A percentile compares a stretch with the other conserved stretches of the same genome.
Conservation (phyloP, 371 early-diverging fungal species). For the Dinochytrium kinnereticum region DNA sequence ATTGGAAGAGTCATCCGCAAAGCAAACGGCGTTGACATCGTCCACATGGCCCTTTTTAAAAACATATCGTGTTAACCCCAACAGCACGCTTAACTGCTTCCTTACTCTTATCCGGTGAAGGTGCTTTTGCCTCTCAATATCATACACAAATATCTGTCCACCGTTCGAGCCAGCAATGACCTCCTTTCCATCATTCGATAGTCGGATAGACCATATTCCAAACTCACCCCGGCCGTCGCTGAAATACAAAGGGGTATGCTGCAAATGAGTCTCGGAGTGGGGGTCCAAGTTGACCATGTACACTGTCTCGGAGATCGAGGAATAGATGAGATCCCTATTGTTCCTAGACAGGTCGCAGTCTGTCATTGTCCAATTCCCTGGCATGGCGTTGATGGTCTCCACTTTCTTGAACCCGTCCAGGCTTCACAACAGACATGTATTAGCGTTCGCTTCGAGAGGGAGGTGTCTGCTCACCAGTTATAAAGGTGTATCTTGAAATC, state of each 20-base stretch:
- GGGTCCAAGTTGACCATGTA: constrained; percentile 41
- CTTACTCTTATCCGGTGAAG: constrained; percentile 43
- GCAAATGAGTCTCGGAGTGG: background rate
- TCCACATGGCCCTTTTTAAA: constrained; percentile 14
- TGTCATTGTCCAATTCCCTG: constrained; percentile 64
- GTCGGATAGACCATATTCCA: constrained; percentile 68
- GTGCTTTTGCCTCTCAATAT: constrained; percentile 56
- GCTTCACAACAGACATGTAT: background rate
- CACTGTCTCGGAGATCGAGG: constrained; percentile 61
- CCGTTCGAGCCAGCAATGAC: constrained; percentile 61
- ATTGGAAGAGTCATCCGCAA: constrained; percentile 64
- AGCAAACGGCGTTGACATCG: constrained; percentile 53
- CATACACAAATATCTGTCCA: constrained; percentile 56
- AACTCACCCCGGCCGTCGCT: constrained; percentile 3
- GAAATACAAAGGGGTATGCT: background rate
- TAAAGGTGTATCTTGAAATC: constrained; percentile 60
- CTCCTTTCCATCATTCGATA: constrained; percentile 63
- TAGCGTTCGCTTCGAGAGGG: background rate
- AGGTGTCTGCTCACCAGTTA: constrained; percentile 32
- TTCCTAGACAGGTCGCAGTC: constrained; percentile 50
- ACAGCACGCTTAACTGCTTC: too few species aligned
- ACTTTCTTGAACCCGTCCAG: constrained; percentile 28
- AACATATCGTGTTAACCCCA: too few species aligned
- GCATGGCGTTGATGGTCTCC: constrained; percentile 42
- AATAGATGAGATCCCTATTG: constrained; percentile 58